These are phyloP conservation scores for Ustilago hordei DNA, from an alignment of 1,284 basidiomycete genomes.

Conservation along the genomic window DNA sequence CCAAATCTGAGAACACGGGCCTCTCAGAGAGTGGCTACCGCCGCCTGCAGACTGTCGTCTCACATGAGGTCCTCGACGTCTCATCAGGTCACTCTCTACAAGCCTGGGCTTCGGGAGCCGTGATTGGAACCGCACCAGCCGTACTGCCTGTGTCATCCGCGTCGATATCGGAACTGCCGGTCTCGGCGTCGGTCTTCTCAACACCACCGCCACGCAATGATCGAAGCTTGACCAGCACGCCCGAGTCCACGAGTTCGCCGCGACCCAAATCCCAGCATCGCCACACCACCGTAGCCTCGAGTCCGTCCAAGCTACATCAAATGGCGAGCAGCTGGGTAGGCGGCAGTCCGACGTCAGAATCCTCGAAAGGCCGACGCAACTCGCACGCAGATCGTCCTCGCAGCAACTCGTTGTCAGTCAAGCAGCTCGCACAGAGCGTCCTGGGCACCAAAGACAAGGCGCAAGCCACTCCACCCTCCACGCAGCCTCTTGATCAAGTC, in stretches of 20 bases:
- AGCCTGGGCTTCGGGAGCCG: slow-evolving; percentile 20
- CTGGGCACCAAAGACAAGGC: slow-evolving; percentile 47
- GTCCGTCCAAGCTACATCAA: slow-evolving; percentile 40
- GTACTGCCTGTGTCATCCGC: not conserved
- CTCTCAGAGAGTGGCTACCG: slow-evolving; percentile 25
- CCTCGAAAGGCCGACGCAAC: slow-evolving; percentile 24
- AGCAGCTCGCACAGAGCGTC: slow-evolving; percentile 50
- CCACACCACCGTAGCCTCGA: slow-evolving; percentile 39
- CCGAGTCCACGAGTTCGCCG: slow-evolving; percentile 18
- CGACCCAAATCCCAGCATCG: slow-evolving; percentile 44
- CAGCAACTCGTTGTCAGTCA: slow-evolving; percentile 57
- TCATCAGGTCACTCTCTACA: slow-evolving; percentile 6
- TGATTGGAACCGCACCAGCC: not conserved
- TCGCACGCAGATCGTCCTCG: slow-evolving; percentile 45
- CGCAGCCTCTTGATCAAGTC: slow-evolving; percentile 28
- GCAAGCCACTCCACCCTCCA: slow-evolving; percentile 10
- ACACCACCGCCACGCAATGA: slow-evolving; percentile 17
- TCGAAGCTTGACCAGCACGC: slow-evolving; percentile 25
- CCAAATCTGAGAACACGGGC: slow-evolving; percentile 25
- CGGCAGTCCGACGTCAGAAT: slow-evolving; percentile 21
- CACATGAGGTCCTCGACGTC: slow-evolving; percentile 43
- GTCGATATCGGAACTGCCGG: slow-evolving; percentile 6
- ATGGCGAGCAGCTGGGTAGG: slow-evolving; percentile 22
- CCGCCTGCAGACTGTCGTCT: slow-evolving; percentile 45
- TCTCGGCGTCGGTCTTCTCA: slow-evolving; percentile 2